A percentile compares a stretch with the other conserved stretches of the same genome.
phyloP scores from a whole-genome alignment of 371 early-diverging fungal species.

The Haplosporangium sp. region DNA sequence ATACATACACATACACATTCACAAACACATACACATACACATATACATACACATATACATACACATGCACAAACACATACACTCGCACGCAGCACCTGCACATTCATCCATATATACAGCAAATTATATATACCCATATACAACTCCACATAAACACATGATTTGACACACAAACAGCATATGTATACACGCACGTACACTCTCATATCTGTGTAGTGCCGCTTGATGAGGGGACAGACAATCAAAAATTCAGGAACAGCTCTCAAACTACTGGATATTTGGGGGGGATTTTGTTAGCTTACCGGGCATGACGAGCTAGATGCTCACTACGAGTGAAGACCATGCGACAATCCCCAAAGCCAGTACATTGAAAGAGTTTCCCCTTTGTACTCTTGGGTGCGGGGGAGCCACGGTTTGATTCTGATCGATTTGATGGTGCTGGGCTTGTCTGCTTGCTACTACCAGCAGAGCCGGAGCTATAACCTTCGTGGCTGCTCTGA shows the following conservation, averaged over 20 bases:
- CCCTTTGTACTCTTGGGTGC: slow-evolving; percentile 41
- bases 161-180: too few species aligned
- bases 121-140: too few species aligned
- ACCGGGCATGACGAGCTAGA: slow-evolving; percentile 61
- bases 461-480: slow-evolving; percentile 23
- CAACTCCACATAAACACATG: too few species aligned
- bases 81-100: too few species aligned
- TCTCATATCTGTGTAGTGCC: too few species aligned
- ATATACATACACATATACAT: background rate
- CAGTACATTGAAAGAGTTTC: slow-evolving; percentile 63
- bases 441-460: slow-evolving; percentile 46
- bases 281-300: slow-evolving; percentile 7
- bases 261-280: too few species aligned
- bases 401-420: slow-evolving; percentile 31
- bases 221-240: background rate
- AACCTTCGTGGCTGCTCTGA: slow-evolving; percentile 18
- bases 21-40: too few species aligned
- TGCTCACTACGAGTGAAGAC: slow-evolving; percentile 62
- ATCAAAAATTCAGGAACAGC: background rate
- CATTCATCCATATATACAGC: too few species aligned
- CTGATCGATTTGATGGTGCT: slow-evolving; percentile 34
- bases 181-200: too few species aligned
- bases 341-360: slow-evolving; percentile 66
- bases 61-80: slow-evolving; percentile 17
- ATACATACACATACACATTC: background rate